A percentile compares a stretch with the other conserved stretches of the same genome.
Evolutionary conservation across 2,329 filamentous ascomycete genomes (phyloP).

Genomic region (Claviceps citrina): DNA sequence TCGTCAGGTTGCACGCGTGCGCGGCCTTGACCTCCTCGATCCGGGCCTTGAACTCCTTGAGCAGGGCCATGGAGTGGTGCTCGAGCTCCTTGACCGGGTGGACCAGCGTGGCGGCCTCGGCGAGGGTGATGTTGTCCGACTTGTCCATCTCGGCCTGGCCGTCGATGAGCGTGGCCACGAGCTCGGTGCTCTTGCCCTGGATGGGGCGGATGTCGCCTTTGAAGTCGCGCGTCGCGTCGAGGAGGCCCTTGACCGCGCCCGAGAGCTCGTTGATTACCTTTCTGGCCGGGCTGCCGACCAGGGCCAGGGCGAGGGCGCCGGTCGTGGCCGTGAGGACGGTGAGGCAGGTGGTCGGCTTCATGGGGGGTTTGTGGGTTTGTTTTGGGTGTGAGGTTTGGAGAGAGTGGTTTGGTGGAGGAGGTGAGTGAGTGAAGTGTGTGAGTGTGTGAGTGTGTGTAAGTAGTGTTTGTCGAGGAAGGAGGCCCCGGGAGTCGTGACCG

Average conservation of each 20-base stretch:
- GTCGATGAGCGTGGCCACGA: neutral
- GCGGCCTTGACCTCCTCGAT: neutral
- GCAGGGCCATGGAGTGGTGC: neutral
- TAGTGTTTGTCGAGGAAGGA: no score
- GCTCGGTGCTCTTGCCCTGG: neutral
- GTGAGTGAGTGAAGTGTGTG: neutral
- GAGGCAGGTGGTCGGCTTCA: constrained; percentile 2
- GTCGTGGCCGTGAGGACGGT: constrained; percentile 2
- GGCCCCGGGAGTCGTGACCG: no score
- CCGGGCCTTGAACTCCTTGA: neutral
- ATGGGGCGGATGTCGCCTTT: neutral
- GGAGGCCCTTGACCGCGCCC: neutral
- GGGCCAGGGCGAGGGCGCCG: neutral
- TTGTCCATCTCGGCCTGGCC: neutral
- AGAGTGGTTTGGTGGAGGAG: no score
- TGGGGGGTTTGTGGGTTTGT: neutral
- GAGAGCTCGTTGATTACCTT: neutral
- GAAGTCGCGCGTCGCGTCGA: neutral
- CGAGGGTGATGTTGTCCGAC: neutral
- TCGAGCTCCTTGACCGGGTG: neutral
- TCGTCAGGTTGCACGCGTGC: neutral
- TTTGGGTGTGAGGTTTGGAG: no score
- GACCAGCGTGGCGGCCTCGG: neutral
- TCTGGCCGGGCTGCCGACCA: neutral
- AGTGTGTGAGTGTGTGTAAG: no score